These are phyloP conservation scores for Fusarium paranaense DNA, from an alignment of 2,329 filamentous ascomycete species.

Conservation along the genomic window DNA sequence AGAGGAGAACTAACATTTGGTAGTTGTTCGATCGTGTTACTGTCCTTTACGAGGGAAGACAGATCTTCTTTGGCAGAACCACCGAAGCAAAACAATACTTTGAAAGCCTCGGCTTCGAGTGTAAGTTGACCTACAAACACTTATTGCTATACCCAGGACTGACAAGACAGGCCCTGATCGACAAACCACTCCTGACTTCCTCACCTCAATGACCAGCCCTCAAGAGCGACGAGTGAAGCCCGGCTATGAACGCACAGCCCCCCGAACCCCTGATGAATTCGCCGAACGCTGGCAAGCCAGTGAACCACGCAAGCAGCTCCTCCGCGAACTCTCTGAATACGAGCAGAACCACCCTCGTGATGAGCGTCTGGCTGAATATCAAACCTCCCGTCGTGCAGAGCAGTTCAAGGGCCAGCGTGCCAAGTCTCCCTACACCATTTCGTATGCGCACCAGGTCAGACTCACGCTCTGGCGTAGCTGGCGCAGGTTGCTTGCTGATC, in stretches of 20 bases:
- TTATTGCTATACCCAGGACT: background rate
- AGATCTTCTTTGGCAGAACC: slow-evolving; percentile 73
- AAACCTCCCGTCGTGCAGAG: slow-evolving; percentile 34
- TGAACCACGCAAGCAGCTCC: slow-evolving; percentile 41
- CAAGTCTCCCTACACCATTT: slow-evolving; percentile 62
- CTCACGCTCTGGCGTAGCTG: slow-evolving; percentile 56
- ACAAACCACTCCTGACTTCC: slow-evolving; percentile 44
- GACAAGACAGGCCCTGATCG: slow-evolving; percentile 35
- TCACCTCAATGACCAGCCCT: slow-evolving; percentile 57
- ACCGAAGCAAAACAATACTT: slow-evolving; percentile 71
- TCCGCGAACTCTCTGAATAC: slow-evolving; percentile 46
- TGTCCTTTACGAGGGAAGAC: slow-evolving; percentile 74
- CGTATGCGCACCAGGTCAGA: slow-evolving; percentile 57
- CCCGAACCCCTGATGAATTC: slow-evolving; percentile 53
- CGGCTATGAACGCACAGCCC: slow-evolving; percentile 49
- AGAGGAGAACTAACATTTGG: background rate
- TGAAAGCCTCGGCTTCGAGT: slow-evolving; percentile 52
- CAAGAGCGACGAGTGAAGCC: slow-evolving; percentile 49
- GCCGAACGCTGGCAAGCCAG: slow-evolving; percentile 49
- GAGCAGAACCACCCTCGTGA: slow-evolving; percentile 34
- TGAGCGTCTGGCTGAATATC: slow-evolving; percentile 37
- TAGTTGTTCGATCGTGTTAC: slow-evolving; percentile 75
- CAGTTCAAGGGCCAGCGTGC: slow-evolving; percentile 52
- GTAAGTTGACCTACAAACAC: background rate
- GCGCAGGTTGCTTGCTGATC: slow-evolving; percentile 54